Base-by-base conservation (phyloP, 192 early-diverging fungal genomes). In the Rhizophagus prolifer region DNA sequence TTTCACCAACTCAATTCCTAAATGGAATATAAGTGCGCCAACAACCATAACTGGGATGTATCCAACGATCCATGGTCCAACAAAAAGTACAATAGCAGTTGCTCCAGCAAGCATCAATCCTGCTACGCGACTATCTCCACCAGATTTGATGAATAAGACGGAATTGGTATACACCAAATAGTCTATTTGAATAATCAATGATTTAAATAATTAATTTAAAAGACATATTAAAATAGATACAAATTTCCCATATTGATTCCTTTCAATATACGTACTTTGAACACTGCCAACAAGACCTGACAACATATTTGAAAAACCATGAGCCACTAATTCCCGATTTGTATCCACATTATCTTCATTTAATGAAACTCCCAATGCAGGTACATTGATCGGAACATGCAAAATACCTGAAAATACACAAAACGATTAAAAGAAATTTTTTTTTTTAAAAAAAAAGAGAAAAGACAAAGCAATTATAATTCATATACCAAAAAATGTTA, bases 351-450 rank as follows among this genome's bases (percentile, higher is more conserved):
- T 86, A 79, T 95, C 93, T 58, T 90, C 87, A 28, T 92, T 88
- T 6, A 96, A 95, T 3, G 96, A 97, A 9, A 97, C 95, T 1
- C 94, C 94, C 65, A 96, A 85, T 14, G 95, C 95, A 7, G 95
- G 96, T 0, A 98, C 92, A 78, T 98, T 99, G 79, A 99, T 97
- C 5, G 97, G 96, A 7, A 99, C 97, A 82, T 99, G 96, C 30
- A 99, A 82, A 65, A 99, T 90, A 65, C 95, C 83, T 84, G 68
- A 28, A 28, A 64, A 21, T 23, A 19, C 16, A 41, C 13, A 31
- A 67, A 21, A n/a, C 19, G 8, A 9, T 38, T 2, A 34, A 34
- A 34, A 34, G 0, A 34, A 34, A 34, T 34, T 44, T 41, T 30
- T 30, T 76, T 46, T 19, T 36, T 36, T 36, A 36, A 36, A 67